A percentile compares a stretch with the other conserved stretches of the same genome.
phyloP scores from a whole-genome alignment of 169 alveolate genomes.

The Plasmodium ovale region DNA sequence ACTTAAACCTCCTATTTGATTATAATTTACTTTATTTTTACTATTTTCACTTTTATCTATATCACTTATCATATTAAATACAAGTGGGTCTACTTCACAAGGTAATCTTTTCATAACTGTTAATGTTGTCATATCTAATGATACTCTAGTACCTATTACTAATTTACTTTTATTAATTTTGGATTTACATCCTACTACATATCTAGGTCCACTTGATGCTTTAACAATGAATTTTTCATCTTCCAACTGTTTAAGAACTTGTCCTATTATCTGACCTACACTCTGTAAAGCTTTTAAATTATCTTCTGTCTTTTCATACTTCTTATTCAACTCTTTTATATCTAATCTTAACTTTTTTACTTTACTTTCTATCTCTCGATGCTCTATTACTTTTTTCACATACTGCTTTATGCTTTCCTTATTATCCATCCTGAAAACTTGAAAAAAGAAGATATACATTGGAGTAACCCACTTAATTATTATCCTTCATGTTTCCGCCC shows the following conservation, averaged over 20 bases:
- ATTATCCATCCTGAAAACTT: constrained; percentile 57
- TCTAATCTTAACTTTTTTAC: constrained; percentile 80
- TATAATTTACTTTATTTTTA: constrained; percentile 75
- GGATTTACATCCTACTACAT: constrained; percentile 97
- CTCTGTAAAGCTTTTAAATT: constrained; percentile 97
- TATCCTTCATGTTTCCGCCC: no score
- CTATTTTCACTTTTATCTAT: constrained; percentile 85
- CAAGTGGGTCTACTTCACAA: constrained; percentile 99
- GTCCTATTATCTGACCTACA: constrained; percentile 99
- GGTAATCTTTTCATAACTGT: constrained; percentile 98
- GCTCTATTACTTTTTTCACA: constrained; percentile 82
- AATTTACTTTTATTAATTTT: constrained; percentile 93
- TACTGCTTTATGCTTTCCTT: constrained; percentile 67
- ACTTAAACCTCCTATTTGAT: constrained; percentile 96
- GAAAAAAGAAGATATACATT: not conserved
- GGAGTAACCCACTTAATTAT: no score
- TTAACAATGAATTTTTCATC: constrained; percentile 96
- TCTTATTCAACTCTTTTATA: constrained; percentile 85
- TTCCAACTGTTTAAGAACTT: constrained; percentile 94
- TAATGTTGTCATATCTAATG: constrained; percentile 98
- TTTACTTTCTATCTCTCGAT: constrained; percentile 81
- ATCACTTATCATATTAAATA: constrained; percentile 97
- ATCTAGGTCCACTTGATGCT: constrained; percentile 97
- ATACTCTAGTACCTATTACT: constrained; percentile 97
- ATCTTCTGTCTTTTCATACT: constrained; percentile 96